A percentile compares a stretch with the other conserved stretches of the same genome.
Evolutionary conservation across 2,329 filamentous ascomycete species (phyloP).

Genomic region (Colletotrichum filicis): DNA sequence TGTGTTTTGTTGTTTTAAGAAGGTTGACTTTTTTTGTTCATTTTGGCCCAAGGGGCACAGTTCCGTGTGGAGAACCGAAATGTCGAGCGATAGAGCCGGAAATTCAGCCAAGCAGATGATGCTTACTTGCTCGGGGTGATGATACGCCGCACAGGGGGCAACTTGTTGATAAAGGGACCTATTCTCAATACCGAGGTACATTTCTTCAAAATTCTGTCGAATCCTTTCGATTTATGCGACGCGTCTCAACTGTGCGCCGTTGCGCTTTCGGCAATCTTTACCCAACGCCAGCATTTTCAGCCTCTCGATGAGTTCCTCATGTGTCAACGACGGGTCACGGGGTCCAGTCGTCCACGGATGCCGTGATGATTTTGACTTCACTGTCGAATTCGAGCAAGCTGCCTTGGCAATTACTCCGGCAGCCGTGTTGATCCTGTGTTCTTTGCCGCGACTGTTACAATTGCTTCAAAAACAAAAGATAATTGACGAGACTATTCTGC

Average conservation of each 20-base stretch:
- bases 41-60: background rate
- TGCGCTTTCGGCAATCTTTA: background rate
- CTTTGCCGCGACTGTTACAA: slow-evolving; percentile 45
- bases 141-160: background rate
- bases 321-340: slow-evolving; percentile 48
- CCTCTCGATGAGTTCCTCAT: background rate
- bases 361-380: slow-evolving; percentile 62
- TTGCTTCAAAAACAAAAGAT: slow-evolving; percentile 46
- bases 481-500: slow-evolving; percentile 48
- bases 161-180: background rate
- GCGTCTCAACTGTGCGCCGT: background rate
- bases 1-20: background rate
- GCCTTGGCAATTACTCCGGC: slow-evolving; percentile 57
- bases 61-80: background rate
- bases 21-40: background rate
- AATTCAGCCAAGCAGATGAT: background rate
- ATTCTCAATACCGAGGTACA: background rate
- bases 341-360: slow-evolving; percentile 58
- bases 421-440: slow-evolving; percentile 49
- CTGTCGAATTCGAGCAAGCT: slow-evolving; percentile 59
- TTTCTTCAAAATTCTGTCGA: background rate
- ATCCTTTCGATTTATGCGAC: background rate
- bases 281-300: background rate
- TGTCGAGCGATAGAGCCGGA: background rate
- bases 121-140: background rate